These are phyloP conservation scores for Sporothrix mexicana DNA, from an alignment of 2,329 filamentous ascomycete species.

Conservation along the genomic window DNA sequence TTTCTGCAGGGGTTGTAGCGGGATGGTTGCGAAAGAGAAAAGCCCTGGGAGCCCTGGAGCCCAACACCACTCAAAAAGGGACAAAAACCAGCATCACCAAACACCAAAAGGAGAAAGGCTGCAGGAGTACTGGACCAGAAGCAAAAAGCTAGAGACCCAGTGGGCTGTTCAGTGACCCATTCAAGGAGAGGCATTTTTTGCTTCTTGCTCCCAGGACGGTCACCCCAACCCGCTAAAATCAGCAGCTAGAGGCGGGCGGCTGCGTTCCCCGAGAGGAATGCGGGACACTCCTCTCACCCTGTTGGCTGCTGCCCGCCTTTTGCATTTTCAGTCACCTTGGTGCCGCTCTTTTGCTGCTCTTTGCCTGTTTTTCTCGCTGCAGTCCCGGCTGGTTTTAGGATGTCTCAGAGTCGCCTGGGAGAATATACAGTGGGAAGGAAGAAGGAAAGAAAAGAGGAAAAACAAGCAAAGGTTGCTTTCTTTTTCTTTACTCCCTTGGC, in stretches of 20 bases:
- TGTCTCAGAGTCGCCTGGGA: constrained; percentile 15
- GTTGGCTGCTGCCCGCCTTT: neutral
- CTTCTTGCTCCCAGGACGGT: neutral
- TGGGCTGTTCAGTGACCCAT: neutral
- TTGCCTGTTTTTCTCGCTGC: constrained; percentile 5
- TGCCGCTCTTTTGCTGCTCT: neutral
- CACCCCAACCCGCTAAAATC: neutral
- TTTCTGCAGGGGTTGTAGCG: constrained; percentile 10
- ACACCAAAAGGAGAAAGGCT: neutral
- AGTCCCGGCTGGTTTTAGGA: neutral
- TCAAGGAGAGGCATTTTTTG: constrained; percentile 3
- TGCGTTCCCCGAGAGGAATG: constrained; percentile 1
- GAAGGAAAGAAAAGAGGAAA: neutral
- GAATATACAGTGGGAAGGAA: neutral
- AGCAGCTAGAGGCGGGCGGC: constrained; percentile 1
- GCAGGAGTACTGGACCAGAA: neutral
- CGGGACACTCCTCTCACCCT: neutral
- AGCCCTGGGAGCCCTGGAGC: neutral
- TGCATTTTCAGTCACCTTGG: neutral
- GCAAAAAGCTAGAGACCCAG: neutral
- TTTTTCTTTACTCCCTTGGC: neutral
- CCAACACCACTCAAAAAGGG: neutral
- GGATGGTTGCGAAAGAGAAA: neutral
- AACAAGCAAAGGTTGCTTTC: neutral
- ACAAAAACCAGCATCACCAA: neutral